Percentiles rank a stretch among this genome's conserved stretches.
Evolutionary conservation across 768 basidiomycete species (phyloP).

Genomic region (Brasilioporus rufonigricans): DNA sequence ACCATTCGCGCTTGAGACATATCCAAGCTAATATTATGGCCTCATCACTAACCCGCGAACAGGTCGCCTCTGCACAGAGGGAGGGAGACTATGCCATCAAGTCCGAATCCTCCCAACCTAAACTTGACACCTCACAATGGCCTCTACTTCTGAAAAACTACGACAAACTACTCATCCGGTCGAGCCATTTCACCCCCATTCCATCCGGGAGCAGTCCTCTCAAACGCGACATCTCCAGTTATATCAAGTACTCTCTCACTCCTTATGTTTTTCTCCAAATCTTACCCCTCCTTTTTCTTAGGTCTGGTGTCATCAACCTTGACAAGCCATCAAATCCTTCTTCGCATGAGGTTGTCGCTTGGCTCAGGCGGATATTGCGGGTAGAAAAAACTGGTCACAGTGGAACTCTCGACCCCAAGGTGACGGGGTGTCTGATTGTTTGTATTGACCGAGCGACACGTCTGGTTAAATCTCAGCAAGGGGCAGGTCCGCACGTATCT

Average conservation of each 20-base stretch:
- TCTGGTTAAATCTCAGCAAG: conserved; percentile 97
- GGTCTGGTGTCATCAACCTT: conserved; percentile 97
- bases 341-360: conserved; percentile 98
- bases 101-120: conserved; percentile 68
- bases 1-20: no score
- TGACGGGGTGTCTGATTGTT: conserved; percentile 97
- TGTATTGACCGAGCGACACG: conserved; percentile 99
- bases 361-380: conserved; percentile 94
- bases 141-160: conserved; percentile 98
- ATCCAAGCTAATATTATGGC: conserved; percentile 17
- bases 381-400: conserved; percentile 99
- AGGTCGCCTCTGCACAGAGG: conserved; percentile 73
- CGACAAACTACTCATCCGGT: conserved; percentile 92
- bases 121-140: conserved; percentile 95
- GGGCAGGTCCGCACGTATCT: conserved; percentile 67
- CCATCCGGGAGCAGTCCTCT: conserved; percentile 91
- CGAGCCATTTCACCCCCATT: conserved; percentile 97
- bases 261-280: neutral
- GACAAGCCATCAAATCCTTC: conserved; percentile 99
- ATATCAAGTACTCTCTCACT: conserved; percentile 70
- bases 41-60: conserved; percentile 51
- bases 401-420: conserved; percentile 97
- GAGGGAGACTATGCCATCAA: conserved; percentile 80
- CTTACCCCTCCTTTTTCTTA: conserved; percentile 30
- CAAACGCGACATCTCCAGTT: conserved; percentile 88